These are phyloP conservation scores for Mycena crocata DNA, from an alignment of 768 basidiomycete genomes.

Conservation along the genomic window DNA sequence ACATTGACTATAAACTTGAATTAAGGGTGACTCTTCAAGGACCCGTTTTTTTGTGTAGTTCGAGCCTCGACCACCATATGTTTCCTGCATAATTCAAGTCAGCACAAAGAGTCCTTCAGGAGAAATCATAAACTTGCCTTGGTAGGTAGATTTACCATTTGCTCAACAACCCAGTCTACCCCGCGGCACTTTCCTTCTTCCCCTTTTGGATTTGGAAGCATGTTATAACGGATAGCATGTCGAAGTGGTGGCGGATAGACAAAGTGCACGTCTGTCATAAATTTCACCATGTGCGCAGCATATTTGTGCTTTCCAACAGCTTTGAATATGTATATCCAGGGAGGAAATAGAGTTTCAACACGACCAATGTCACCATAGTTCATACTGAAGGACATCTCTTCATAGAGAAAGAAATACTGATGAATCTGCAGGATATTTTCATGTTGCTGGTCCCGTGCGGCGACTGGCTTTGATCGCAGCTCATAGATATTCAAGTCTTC, in stretches of 20 bases:
- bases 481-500: slow-evolving; percentile 10
- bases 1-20: slow-evolving; percentile 44
- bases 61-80: slow-evolving; percentile 48
- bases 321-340: slow-evolving; percentile 39
- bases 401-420: slow-evolving; percentile 46
- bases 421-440: slow-evolving; percentile 43
- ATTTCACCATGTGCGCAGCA: slow-evolving; percentile 41
- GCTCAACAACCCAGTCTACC: slow-evolving; percentile 55
- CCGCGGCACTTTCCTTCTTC: slow-evolving; percentile 42
- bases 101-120: not conserved
- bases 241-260: slow-evolving; percentile 39
- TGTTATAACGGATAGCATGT: slow-evolving; percentile 42
- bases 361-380: slow-evolving; percentile 41
- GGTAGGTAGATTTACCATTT: slow-evolving; percentile 52
- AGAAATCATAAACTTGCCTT: slow-evolving; percentile 44
- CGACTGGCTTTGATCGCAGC: not conserved
- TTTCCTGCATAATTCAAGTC: slow-evolving; percentile 33
- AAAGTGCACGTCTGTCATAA: slow-evolving; percentile 41
- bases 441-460: slow-evolving; percentile 36
- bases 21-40: not conserved
- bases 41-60: slow-evolving; percentile 48
- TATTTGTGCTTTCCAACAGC: slow-evolving; percentile 45
- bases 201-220: slow-evolving; percentile 52
- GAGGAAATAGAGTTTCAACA: slow-evolving; percentile 28
- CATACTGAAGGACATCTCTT: slow-evolving; percentile 44